Evolutionary conservation across 768 basidiomycete genomes (phyloP).

Genomic region (Mycena galopus): DNA sequence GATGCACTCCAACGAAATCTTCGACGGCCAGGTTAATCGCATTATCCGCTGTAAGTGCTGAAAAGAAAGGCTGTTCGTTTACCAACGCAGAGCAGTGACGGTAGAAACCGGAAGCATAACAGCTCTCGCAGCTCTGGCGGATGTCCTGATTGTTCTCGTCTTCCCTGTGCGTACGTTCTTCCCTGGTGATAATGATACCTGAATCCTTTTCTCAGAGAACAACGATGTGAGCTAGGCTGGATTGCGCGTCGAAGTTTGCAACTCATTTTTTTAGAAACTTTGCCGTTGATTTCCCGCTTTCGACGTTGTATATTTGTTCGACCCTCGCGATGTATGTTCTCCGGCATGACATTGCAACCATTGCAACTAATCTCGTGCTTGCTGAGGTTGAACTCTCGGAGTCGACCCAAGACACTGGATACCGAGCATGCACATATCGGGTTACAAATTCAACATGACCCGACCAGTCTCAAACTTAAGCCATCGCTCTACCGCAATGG

Average conservation of each 20-base stretch:
- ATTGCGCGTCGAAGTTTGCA: too few relatives aligned
- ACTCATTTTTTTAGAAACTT: constrained; percentile 15
- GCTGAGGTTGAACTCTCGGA: constrained; percentile 8
- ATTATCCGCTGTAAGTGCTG: constrained; percentile 20
- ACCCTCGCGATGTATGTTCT: constrained; percentile 23
- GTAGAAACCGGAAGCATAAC: constrained; percentile 21
- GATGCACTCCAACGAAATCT: background rate
- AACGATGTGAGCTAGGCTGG: background rate
- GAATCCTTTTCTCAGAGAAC: background rate
- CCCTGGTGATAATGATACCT: background rate
- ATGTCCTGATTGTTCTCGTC: constrained; percentile 11
- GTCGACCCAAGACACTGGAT: background rate
- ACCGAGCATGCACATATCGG: background rate
- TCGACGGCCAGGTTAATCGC: constrained; percentile 25
- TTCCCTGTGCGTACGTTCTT: constrained; percentile 11
- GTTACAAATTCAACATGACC: background rate
- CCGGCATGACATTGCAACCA: too few relatives aligned
- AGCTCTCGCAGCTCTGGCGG: constrained; percentile 9
- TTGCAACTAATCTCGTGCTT: background rate
- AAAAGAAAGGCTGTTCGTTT: background rate
- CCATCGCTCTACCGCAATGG: background rate
- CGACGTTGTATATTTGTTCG: constrained; percentile 26
- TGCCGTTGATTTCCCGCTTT: constrained; percentile 27
- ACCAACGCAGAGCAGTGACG: constrained; percentile 1
- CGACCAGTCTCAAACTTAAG: background rate